These are phyloP conservation scores for Kwoniella shivajii DNA, from an alignment of 1,284 basidiomycete genomes.

Conservation along the genomic window DNA sequence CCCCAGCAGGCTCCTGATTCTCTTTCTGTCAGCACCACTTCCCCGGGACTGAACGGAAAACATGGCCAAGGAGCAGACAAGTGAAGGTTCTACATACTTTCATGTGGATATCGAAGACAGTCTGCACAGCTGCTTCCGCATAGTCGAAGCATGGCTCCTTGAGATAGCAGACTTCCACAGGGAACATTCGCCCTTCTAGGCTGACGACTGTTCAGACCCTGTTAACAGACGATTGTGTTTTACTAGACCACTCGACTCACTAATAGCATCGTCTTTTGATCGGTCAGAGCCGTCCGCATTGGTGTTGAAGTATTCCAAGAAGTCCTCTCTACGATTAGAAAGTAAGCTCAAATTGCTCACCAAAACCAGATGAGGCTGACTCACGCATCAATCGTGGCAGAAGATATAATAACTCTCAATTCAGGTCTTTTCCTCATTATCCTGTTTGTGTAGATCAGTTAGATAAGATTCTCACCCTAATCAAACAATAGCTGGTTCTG, in stretches of 20 bases:
- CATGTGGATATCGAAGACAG: conserved; percentile 81
- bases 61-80: too few species aligned
- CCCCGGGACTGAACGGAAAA: too few species aligned
- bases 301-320: conserved; percentile 82
- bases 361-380: conserved; percentile 10
- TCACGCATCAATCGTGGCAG: conserved; percentile 87
- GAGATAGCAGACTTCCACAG: conserved; percentile 79
- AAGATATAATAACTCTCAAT: conserved; percentile 87
- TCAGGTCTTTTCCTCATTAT: conserved; percentile 86
- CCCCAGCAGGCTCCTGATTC: conserved; percentile 70
- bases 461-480: neutral
- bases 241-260: conserved; percentile 19
- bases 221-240: conserved; percentile 36
- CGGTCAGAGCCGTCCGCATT: conserved; percentile 53
- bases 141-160: conserved; percentile 77
- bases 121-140: conserved; percentile 76
- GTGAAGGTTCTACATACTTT: too few species aligned
- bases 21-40: neutral
- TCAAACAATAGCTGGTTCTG: neutral
- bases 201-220: conserved; percentile 78
- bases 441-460: conserved; percentile 55
- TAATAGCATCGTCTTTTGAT: conserved; percentile 52
- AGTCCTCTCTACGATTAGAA: conserved; percentile 59
- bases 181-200: conserved; percentile 89
- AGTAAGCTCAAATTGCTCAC: neutral